Conservation (phyloP, 176 grass and related monocot genomes). For the Puccinellia tenuiflora region DNA sequence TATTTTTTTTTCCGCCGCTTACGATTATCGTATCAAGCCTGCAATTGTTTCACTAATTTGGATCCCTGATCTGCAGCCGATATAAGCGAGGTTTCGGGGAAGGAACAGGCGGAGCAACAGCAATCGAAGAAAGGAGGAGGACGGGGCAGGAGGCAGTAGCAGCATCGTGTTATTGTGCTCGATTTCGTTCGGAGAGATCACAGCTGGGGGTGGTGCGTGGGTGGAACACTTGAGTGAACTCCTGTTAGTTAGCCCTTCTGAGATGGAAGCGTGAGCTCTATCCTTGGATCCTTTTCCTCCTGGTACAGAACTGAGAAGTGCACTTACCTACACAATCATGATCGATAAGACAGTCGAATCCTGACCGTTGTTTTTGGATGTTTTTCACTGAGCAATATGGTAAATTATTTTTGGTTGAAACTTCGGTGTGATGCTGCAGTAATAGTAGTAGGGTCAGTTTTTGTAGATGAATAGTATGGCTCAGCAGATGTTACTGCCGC, state of each 20-base stretch:
- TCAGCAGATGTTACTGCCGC: background rate
- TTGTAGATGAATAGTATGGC: background rate
- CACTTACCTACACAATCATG: background rate
- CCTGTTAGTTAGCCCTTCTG: background rate
- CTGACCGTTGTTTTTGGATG: background rate
- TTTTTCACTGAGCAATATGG: background rate
- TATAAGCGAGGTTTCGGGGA: conserved; percentile 75
- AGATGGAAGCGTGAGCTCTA: background rate
- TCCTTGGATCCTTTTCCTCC: conserved; percentile 10
- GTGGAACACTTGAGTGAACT: conserved; percentile 21
- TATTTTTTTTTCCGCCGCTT: background rate
- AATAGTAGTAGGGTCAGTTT: too few relatives aligned
- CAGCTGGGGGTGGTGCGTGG: background rate
- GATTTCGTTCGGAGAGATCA: background rate
- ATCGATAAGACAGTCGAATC: background rate
- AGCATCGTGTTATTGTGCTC: background rate
- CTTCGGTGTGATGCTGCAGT: background rate
- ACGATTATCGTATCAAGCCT: background rate
- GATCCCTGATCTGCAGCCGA: conserved; percentile 50
- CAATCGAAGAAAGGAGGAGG: conserved; percentile 89
- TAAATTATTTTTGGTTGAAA: background rate
- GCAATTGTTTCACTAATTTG: background rate
- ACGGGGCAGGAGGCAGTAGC: conserved; percentile 79
- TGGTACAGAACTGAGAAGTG: background rate
- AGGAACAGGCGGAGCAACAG: conserved; percentile 86